Base-by-base conservation (phyloP, 1,284 basidiomycete species). In the Cryptococcus neoformans region DNA sequence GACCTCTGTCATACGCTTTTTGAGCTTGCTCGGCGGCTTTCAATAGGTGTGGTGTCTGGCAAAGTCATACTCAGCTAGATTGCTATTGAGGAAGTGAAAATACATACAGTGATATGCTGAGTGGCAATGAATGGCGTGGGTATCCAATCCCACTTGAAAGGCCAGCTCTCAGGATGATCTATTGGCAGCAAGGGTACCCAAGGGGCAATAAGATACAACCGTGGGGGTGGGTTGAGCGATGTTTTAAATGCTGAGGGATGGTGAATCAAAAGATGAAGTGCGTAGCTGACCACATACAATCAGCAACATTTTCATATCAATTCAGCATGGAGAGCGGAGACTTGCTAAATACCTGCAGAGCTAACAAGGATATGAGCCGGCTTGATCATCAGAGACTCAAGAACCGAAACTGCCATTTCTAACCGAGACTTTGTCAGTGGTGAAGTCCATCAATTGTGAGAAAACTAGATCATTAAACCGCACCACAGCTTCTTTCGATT, bases 291-390 rank as follows among this genome's bases (percentile, higher is more conserved):
- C 14, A 42, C 44, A 3, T 40, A n/a, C 17, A 36, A 28, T 7
- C 2, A 54, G 46, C 35, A 17, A 17, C 9, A 40, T 39, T 34
- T 11, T n/a, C 39, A 35, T 39, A 16, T 47, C 9, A 34, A 4
- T 49, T 17, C 12, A 6, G 6, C 2, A 2, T 28, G 28, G 28
- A 17, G 11, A 17, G 2, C 5, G 35, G 11, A 28, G 12, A 59
- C 74, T 55, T 47, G 72, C 74, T 74, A 76, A 17, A 76, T 66
- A 0, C 75, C 75, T 1, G 72, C 73, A 3, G 69, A 72, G 6
- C 68, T 66, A 2, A 69, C 69, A 21, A 76, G 34, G 45, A 76
- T 60, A 41, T 75, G 68, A 4, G 62, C 59, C 8, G 67, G 62
- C 49, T 65, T 66, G 35, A 76, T 57, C 2, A 61, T 53, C 11